Conservation (phyloP, 129 eudicot genomes). For the Flaveria robusta region DNA sequence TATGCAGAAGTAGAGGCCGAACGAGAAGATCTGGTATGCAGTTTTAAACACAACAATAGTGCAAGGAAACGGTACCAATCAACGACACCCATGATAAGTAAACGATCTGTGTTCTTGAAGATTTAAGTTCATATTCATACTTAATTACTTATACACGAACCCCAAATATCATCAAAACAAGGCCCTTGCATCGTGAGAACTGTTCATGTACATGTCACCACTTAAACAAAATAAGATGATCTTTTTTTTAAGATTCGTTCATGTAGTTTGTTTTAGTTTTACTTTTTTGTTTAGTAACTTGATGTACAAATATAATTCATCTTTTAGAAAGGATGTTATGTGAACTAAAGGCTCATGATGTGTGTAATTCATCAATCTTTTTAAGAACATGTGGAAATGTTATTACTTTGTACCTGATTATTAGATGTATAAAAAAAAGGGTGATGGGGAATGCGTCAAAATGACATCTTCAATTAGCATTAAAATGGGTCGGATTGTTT, state of each 20-base stretch:
- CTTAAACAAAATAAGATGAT: conserved; percentile 19
- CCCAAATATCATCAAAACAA: conserved; percentile 16
- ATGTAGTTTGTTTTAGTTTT: conserved; percentile 23
- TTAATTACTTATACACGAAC: not conserved
- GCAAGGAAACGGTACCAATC: conserved; percentile 58
- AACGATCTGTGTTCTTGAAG: not conserved
- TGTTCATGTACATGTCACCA: not conserved
- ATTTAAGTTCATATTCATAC: conserved; percentile 18
- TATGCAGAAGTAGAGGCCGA: conserved; percentile 93
- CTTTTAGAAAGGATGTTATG: conserved; percentile 22
- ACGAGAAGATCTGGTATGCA: conserved; percentile 97
- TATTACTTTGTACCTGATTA: not conserved
- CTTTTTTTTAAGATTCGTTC: not conserved
- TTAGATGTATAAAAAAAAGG: no score
- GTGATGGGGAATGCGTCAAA: not conserved
- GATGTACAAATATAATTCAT: conserved; percentile 17
- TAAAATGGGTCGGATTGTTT: not conserved
- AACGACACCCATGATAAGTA: conserved; percentile 30
- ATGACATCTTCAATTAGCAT: not conserved
- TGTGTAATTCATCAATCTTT: not conserved
- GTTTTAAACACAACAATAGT: conserved; percentile 55
- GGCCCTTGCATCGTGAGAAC: conserved; percentile 12
- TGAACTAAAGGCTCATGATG: conserved; percentile 24
- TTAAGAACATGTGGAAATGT: not conserved
- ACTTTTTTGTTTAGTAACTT: conserved; percentile 16